Evolutionary conservation across 1,139 yeast genomes (phyloP), one percentile per base, ranked within the genome.

Genomic region (Blastobotrys malaysiensis): DNA sequence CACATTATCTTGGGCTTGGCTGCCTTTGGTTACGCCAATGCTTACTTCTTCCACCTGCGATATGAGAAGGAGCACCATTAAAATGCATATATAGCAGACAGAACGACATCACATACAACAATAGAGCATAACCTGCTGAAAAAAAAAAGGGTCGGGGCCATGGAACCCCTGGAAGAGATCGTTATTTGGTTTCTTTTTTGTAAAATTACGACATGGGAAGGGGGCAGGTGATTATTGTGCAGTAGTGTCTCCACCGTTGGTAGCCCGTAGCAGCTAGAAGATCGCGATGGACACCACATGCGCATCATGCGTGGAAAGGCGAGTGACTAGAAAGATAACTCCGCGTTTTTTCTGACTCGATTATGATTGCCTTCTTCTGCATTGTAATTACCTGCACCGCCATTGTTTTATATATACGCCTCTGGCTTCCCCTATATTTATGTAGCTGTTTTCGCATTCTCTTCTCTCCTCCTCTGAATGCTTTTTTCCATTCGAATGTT

Each of bases 21-120:
- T 66, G 73, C 82, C 60, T 77, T 88, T 61, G 97, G 97, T 69
- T 91, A 91, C 86, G 80, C 91, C 64, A 79, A 89, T 78, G 97
- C 90, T 78, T 91, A 91, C 84, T 88, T 86, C 80, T 82, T 88
- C 82, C 97, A 91, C 69, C 76, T 82, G 68, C 79, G 86, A 68
- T 86, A 82, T 72, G 83, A 81, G 69, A 64, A 63, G 57, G 57
- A 57, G 24, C 56, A 54, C 16, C 45, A 52, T 31, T 18, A 14
- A 21, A 16, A 19, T 19, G 48, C 26, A 45, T 44, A 44, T 31
- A 31, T 31, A 31, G 39, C 39, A 31, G 39, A 31, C 39, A 31
- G 39, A 31, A 31, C 39, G 39, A 31, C 39, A 22, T 9, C 43
- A 46, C 26, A 16, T 48, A 46, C 22, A 27, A 36, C 21, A 49